These are phyloP conservation scores for Colletotrichum sp. DNA, from an alignment of 2,329 filamentous ascomycete species.

Conservation along the genomic window DNA sequence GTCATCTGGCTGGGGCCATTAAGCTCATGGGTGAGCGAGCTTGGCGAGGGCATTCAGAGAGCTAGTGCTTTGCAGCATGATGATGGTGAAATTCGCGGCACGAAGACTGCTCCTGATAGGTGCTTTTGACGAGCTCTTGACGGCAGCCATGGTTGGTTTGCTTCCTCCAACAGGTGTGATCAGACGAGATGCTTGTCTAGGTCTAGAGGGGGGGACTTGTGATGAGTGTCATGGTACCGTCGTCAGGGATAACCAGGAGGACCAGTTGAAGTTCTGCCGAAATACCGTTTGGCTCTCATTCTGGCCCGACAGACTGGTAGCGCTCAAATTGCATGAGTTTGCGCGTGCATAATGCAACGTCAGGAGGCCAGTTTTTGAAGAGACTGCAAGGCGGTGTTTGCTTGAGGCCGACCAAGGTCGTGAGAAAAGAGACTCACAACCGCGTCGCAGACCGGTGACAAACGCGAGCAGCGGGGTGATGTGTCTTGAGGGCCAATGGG, in stretches of 20 bases:
- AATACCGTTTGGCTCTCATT: neutral
- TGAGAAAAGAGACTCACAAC: neutral
- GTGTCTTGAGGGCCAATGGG: constrained; percentile 13
- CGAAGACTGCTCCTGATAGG: neutral
- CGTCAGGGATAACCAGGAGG: neutral
- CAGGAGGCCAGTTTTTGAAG: neutral
- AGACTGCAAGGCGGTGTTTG: neutral
- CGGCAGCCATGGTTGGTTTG: neutral
- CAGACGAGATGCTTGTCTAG: neutral
- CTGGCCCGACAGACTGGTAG: constrained; percentile 33
- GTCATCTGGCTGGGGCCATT: neutral
- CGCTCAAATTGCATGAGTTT: constrained; percentile 31
- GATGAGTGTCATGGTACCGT: neutral
- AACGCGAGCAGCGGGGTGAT: constrained; percentile 10
- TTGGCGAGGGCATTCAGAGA: neutral
- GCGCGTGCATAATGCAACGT: constrained; percentile 2
- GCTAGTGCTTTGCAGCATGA: neutral
- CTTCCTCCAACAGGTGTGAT: neutral
- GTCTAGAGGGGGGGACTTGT: neutral
- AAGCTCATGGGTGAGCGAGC: neutral
- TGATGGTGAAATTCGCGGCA: neutral
- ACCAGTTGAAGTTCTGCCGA: neutral
- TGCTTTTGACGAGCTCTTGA: neutral
- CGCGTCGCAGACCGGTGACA: constrained; percentile 7
- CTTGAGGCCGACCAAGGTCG: neutral